phyloP scores from a whole-genome alignment of 352 stramenopile genomes.

The Phytophthora niederhauseri region DNA sequence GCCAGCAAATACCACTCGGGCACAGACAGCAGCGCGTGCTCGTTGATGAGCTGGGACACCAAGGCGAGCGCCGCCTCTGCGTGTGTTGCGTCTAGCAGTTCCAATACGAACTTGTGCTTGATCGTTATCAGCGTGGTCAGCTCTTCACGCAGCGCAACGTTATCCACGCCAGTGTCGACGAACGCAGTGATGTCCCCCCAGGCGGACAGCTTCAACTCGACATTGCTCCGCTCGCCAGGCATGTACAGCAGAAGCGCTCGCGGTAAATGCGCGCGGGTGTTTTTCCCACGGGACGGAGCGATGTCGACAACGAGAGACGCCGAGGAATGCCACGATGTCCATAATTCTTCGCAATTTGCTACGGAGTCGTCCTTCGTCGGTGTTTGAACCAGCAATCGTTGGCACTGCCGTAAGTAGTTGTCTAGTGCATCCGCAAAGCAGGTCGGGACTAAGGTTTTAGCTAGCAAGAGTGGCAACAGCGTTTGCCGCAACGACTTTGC shows the following conservation, averaged over 20 bases:
- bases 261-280: slow-evolving; percentile 28
- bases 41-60: slow-evolving; percentile 56
- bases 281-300: slow-evolving; percentile 22
- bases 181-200: slow-evolving; percentile 28
- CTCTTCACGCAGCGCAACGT: slow-evolving; percentile 22
- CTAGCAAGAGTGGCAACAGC: slow-evolving; percentile 34
- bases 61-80: slow-evolving; percentile 43
- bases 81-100: slow-evolving; percentile 36
- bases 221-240: slow-evolving; percentile 9
- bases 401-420: slow-evolving; percentile 11
- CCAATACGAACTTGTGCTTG: slow-evolving; percentile 49
- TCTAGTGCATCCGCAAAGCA: slow-evolving; percentile 26
- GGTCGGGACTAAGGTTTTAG: slow-evolving; percentile 47
- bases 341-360: neutral
- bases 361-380: neutral
- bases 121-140: slow-evolving; percentile 35
- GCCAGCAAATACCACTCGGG: slow-evolving; percentile 58
- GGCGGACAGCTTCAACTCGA: slow-evolving; percentile 16
- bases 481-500: neutral
- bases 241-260: slow-evolving; percentile 31
- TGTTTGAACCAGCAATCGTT: neutral
- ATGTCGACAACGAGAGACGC: slow-evolving; percentile 25
- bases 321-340: slow-evolving; percentile 17
- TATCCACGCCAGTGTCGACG: slow-evolving; percentile 8
- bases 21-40: slow-evolving; percentile 53